Evolutionary conservation across 1,284 basidiomycete genomes (phyloP).

Genomic region (Phylloporus gajari): DNA sequence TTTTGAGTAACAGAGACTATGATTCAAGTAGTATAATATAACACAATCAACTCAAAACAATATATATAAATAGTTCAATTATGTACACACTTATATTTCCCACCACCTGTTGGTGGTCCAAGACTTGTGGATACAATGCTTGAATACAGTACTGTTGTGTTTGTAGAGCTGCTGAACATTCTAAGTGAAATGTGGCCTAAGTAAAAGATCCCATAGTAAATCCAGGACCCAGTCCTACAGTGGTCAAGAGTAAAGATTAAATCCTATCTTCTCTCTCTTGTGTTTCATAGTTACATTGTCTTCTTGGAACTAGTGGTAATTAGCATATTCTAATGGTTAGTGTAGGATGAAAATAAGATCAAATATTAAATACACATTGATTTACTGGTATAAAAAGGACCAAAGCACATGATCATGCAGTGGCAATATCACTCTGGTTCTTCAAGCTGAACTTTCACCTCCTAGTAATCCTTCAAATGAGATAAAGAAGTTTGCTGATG

Average conservation of each 20-base stretch:
- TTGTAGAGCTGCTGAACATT: neutral
- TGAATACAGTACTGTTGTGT: neutral
- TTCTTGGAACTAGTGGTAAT: neutral
- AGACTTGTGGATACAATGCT: neutral
- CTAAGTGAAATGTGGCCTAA: conserved; percentile 27
- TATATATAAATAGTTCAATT: neutral
- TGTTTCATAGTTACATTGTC: neutral
- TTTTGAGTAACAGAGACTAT: neutral
- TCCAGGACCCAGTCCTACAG: conserved; percentile 43
- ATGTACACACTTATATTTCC: neutral
- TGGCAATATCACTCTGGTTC: neutral
- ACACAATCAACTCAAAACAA: neutral
- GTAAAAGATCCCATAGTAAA: conserved; percentile 29
- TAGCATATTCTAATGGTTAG: neutral
- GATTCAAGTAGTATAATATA: neutral
- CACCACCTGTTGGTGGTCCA: neutral
- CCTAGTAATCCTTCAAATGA: neutral
- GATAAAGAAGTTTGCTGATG: neutral
- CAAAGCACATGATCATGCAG: neutral
- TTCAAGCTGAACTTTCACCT: neutral
- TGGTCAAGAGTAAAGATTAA: neutral
- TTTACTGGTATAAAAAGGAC: neutral
- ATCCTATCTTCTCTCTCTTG: neutral
- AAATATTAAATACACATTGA: no score
- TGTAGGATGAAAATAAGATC: neutral